Percentiles rank a stretch among this genome's conserved stretches.
These are phyloP conservation scores for Scutellaria baicalensis DNA, from an alignment of 257 asterid species.

Conservation along the genomic window DNA sequence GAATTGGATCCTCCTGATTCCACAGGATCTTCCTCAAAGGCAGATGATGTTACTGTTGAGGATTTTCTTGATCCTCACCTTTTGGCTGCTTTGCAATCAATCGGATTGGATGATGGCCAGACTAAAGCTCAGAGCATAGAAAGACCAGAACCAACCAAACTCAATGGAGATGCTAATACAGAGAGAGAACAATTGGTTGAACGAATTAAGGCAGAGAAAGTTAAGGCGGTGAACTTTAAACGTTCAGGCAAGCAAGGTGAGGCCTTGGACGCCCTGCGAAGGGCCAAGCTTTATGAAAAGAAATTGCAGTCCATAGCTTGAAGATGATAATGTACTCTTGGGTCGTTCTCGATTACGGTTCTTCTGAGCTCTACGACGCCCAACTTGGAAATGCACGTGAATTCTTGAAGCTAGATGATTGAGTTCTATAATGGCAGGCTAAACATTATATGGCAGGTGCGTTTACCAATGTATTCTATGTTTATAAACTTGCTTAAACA, in stretches of 20 bases:
- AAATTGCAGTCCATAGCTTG: conserved; percentile 58
- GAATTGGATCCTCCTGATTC: conserved; percentile 39
- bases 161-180: conserved; percentile 6
- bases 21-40: conserved; percentile 25
- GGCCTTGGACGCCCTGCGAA: conserved; percentile 72
- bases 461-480: neutral
- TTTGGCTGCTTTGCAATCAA: conserved; percentile 68
- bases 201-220: conserved; percentile 66
- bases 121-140: conserved; percentile 21
- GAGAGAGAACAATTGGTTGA: conserved; percentile 60
- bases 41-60: conserved; percentile 48
- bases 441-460: neutral
- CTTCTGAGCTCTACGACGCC: no score
- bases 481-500: neutral
- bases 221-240: conserved; percentile 72
- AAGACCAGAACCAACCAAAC: conserved; percentile 26
- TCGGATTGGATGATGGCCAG: conserved; percentile 46
- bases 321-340: conserved; percentile 15
- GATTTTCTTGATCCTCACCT: conserved; percentile 93
- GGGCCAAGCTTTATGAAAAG: conserved; percentile 73
- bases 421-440: neutral
- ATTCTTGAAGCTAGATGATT: neutral
- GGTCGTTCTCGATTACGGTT: neutral
- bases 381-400: no score
- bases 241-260: conserved; percentile 85